Percentiles rank a stretch among this genome's conserved stretches.
Evolutionary conservation across 768 basidiomycete species (phyloP).

Genomic region (Coprinopsis cinerea): DNA sequence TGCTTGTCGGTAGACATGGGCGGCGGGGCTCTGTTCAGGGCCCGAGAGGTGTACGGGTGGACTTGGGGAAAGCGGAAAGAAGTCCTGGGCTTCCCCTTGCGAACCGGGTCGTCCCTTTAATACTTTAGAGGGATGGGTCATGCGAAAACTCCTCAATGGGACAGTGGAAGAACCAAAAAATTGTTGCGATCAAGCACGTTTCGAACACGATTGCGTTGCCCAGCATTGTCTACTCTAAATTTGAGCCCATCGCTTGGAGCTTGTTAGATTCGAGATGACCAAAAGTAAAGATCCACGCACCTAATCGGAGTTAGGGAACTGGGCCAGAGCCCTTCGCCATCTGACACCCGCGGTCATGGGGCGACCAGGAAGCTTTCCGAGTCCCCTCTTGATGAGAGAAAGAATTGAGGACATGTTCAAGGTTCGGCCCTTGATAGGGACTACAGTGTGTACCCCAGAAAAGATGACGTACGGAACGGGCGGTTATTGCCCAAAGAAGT

Average conservation of each 20-base stretch:
- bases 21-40: neutral
- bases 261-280: too few relatives aligned
- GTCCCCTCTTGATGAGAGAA: too few relatives aligned
- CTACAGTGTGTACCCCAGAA: too few relatives aligned
- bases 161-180: too few relatives aligned
- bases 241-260: neutral
- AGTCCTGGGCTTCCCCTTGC: neutral
- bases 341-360: neutral
- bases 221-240: neutral
- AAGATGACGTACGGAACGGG: neutral
- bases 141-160: neutral
- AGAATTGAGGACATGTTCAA: too few relatives aligned
- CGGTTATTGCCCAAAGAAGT: neutral
- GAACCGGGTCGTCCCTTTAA: neutral
- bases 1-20: constrained; percentile 8
- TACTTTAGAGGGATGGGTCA: neutral
- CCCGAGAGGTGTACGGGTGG: neutral
- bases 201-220: neutral
- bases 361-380: too few relatives aligned
- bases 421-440: too few relatives aligned
- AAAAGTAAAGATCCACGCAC: neutral
- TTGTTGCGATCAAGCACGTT: too few relatives aligned
- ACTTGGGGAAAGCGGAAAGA: neutral
- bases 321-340: neutral
- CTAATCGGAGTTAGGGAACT: neutral